Evolutionary conservation across 2,329 filamentous ascomycete species (phyloP).

Genomic region (Alternaria brassicicola): DNA sequence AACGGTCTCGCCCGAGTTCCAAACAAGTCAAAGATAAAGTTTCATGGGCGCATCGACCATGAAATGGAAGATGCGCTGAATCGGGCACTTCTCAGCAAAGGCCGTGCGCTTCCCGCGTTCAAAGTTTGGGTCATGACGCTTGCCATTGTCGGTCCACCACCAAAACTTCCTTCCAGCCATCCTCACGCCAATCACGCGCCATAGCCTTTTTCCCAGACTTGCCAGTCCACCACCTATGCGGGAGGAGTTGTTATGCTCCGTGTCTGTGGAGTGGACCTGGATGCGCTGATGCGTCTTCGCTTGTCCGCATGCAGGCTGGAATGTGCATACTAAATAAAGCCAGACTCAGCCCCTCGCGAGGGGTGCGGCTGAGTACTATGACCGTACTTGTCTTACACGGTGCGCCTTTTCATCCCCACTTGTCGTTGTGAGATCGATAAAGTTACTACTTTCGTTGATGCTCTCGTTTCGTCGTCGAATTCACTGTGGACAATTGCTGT

Average conservation of each 20-base stretch:
- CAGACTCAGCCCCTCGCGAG: constrained; percentile 15
- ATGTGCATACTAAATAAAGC: constrained; percentile 18
- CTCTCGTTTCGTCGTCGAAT: not conserved
- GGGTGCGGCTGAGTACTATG: constrained; percentile 12
- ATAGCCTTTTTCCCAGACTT: not conserved
- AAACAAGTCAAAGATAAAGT: not conserved
- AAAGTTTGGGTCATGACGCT: constrained; percentile 10
- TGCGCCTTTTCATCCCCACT: constrained; percentile 1
- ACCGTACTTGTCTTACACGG: constrained; percentile 6
- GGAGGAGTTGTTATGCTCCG: not conserved
- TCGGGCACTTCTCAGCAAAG: not conserved
- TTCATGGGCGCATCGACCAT: not conserved
- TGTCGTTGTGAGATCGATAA: constrained; percentile 1
- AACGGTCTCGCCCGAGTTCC: not conserved
- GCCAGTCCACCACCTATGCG: constrained; percentile 1
- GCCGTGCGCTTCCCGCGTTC: constrained; percentile 8
- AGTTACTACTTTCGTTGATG: not conserved
- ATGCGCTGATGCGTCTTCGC: constrained; percentile 6
- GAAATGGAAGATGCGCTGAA: constrained; percentile 1
- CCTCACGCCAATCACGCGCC: not conserved
- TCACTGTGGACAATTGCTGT: not conserved
- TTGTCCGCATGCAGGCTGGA: constrained; percentile 10
- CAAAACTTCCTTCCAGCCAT: constrained; percentile 5
- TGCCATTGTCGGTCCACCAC: constrained; percentile 3
- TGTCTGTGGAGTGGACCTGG: constrained; percentile 6